A percentile compares a stretch with the other conserved stretches of the same genome.
Conservation (phyloP, 2,329 filamentous ascomycete species). For the Cladosporium cucumerinum region DNA sequence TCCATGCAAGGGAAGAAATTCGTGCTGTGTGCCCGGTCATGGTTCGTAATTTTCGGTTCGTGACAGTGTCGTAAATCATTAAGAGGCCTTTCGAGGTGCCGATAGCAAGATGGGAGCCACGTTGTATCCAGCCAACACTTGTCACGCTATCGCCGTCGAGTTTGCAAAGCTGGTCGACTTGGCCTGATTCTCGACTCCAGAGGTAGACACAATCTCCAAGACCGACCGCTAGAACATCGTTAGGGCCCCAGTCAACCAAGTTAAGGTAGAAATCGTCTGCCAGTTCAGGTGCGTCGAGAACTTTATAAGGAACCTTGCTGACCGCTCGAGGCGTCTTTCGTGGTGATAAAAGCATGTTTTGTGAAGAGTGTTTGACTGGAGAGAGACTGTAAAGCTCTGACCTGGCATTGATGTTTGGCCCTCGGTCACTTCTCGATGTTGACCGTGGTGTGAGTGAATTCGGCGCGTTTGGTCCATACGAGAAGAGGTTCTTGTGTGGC, state of each 20-base stretch:
- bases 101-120: slow-evolving; percentile 90
- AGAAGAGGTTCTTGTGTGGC: slow-evolving; percentile 94
- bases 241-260: slow-evolving; percentile 94
- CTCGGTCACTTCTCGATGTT: slow-evolving; percentile 68
- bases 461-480: slow-evolving; percentile 75
- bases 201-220: slow-evolving; percentile 93
- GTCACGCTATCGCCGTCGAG: slow-evolving; percentile 91
- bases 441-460: slow-evolving; percentile 72
- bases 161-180: slow-evolving; percentile 91
- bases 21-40: slow-evolving; percentile 96
- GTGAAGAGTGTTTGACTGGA: slow-evolving; percentile 86
- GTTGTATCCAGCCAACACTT: slow-evolving; percentile 95
- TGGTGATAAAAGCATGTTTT: slow-evolving; percentile 87
- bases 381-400: slow-evolving; percentile 96
- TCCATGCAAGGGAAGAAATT: slow-evolving; percentile 94
- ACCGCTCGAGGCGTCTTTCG: slow-evolving; percentile 84
- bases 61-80: slow-evolving; percentile 96
- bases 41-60: slow-evolving; percentile 77
- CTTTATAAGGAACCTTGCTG: slow-evolving; percentile 96
- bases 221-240: slow-evolving; percentile 89
- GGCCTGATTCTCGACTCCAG: slow-evolving; percentile 91
- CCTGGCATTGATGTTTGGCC: slow-evolving; percentile 80
- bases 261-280: slow-evolving; percentile 98
- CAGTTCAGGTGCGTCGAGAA: slow-evolving; percentile 90
- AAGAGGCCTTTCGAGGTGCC: slow-evolving; percentile 92